Evolutionary conservation across 306 rosid genomes (phyloP).

Genomic region (Ormosia semicastrata): DNA sequence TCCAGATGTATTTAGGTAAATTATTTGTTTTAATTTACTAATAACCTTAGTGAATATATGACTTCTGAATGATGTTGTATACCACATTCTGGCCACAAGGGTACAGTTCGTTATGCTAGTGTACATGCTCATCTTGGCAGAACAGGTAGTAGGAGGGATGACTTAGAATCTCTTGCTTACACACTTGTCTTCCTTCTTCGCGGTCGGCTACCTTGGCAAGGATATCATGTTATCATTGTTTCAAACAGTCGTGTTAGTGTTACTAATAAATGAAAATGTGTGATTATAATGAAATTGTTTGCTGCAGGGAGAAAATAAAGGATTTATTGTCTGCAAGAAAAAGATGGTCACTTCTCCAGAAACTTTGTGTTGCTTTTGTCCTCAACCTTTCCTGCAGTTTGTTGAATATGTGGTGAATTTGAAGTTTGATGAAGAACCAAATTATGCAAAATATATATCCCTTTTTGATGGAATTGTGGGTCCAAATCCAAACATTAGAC

Average conservation of each 20-base stretch:
- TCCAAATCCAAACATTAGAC: conserved; percentile 81
- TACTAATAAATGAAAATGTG: neutral
- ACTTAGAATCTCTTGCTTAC: conserved; percentile 91
- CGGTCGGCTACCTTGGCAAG: conserved; percentile 97
- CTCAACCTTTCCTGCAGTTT: conserved; percentile 77
- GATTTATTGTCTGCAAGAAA: conserved; percentile 92
- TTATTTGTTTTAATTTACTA: neutral
- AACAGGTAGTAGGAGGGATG: conserved; percentile 94
- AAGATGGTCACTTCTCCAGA: conserved; percentile 94
- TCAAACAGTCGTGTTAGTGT: neutral
- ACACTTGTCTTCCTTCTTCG: conserved; percentile 90
- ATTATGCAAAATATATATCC: conserved; percentile 85
- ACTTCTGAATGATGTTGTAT: conserved; percentile 11
- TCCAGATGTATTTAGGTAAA: conserved; percentile 91
- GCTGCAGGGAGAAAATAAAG: conserved; percentile 90
- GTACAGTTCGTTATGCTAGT: conserved; percentile 93
- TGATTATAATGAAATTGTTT: conserved; percentile 11
- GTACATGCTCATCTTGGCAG: conserved; percentile 98
- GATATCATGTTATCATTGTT: conserved; percentile 69
- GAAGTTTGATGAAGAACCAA: conserved; percentile 91
- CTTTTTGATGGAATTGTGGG: conserved; percentile 87
- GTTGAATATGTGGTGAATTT: conserved; percentile 88
- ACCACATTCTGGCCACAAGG: conserved; percentile 50
- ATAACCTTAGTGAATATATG: neutral
- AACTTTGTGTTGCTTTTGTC: conserved; percentile 70